Conservation (phyloP, 257 asterid species). For the Solanum chaucha region DNA sequence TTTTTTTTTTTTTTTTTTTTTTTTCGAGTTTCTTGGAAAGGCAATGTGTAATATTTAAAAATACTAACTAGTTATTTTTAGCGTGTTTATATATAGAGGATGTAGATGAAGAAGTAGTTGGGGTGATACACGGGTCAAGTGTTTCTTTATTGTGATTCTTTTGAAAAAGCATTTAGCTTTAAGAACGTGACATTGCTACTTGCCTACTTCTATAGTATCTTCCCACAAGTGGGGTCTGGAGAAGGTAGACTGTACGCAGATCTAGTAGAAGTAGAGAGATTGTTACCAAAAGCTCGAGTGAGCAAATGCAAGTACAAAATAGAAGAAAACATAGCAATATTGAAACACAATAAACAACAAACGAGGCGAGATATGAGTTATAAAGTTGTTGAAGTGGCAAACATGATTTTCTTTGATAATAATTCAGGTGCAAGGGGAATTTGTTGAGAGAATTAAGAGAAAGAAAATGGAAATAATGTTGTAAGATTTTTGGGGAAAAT, state of each 20-base stretch:
- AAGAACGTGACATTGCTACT: neutral
- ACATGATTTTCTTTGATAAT: neutral
- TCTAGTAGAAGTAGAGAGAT: too few relatives aligned
- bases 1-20: neutral
- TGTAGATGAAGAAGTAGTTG: neutral
- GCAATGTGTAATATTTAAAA: neutral
- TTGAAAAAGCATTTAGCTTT: constrained; percentile 7
- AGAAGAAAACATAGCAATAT: neutral
- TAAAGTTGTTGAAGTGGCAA: neutral
- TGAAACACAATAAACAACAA: too few relatives aligned
- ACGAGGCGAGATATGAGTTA: neutral
- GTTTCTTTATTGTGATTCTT: constrained; percentile 22
- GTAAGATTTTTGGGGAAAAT: neutral
- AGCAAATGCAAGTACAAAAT: neutral
- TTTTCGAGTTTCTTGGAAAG: neutral
- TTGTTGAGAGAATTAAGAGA: neutral
- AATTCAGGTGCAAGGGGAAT: neutral
- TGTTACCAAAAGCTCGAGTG: neutral
- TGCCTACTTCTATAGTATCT: neutral
- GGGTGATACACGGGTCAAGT: constrained; percentile 18
- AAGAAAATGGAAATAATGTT: neutral
- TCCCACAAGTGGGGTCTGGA: neutral
- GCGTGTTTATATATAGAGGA: constrained; percentile 26
- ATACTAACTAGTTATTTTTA: neutral
- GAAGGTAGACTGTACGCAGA: rapidly evolving